These are phyloP conservation scores for Phytophthora idaei DNA, from an alignment of 352 stramenopile species.

Conservation along the genomic window DNA sequence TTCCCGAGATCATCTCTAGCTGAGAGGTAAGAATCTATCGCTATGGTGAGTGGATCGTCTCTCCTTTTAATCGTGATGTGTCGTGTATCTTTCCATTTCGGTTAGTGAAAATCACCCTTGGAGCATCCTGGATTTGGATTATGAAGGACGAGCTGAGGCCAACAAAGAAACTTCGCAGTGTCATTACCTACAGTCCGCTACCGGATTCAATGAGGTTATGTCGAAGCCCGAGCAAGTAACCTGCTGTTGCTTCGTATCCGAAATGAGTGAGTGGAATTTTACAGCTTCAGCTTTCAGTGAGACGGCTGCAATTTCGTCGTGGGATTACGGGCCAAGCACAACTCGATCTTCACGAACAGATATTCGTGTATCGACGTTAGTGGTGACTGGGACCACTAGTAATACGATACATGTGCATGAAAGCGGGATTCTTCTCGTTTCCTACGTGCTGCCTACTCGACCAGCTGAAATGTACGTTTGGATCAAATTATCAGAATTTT, in stretches of 20 bases:
- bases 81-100: background rate
- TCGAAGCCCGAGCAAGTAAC: slow-evolving; percentile 25
- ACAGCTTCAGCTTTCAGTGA: slow-evolving; percentile 1
- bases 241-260: slow-evolving; percentile 39
- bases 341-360: slow-evolving; percentile 9
- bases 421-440: slow-evolving; percentile 50
- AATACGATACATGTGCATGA: slow-evolving; percentile 54
- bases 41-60: background rate
- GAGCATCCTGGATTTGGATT: slow-evolving; percentile 22
- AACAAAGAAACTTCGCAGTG: slow-evolving; percentile 11
- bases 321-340: background rate
- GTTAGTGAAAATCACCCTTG: slow-evolving; percentile 25
- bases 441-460: slow-evolving; percentile 46
- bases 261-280: slow-evolving; percentile 30
- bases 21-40: slow-evolving; percentile 15
- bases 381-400: slow-evolving; percentile 50
- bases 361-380: slow-evolving; percentile 31
- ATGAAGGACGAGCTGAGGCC: background rate
- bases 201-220: background rate
- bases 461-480: slow-evolving; percentile 56
- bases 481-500: slow-evolving; percentile 2
- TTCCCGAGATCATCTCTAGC: background rate
- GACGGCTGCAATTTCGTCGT: slow-evolving; percentile 9
- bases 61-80: background rate
- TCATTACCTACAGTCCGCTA: slow-evolving; percentile 19